A percentile compares a stretch with the other conserved stretches of the same genome.
Evolutionary conservation across 345 rosid genomes (phyloP).

Genomic region (Bruguiera parviflora): DNA sequence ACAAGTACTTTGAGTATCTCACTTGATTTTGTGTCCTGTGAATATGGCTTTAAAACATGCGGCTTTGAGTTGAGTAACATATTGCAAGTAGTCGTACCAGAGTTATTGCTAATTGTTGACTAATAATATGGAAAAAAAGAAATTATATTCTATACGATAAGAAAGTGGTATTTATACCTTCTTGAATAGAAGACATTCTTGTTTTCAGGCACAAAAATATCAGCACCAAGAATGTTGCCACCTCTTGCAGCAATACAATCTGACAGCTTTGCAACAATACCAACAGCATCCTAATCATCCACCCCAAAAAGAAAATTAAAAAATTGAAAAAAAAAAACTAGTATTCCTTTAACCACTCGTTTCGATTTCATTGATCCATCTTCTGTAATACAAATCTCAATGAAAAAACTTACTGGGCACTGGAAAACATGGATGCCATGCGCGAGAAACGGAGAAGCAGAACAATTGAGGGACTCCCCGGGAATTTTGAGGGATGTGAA

Average conservation of each 20-base stretch:
- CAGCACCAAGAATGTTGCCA: conserved; percentile 86
- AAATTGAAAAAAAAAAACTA: not conserved
- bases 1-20: too few relatives aligned
- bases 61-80: too few relatives aligned
- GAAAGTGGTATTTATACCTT: conserved; percentile 40
- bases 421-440: conserved; percentile 92
- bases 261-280: conserved; percentile 84
- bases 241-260: conserved; percentile 93
- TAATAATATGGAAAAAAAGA: too few relatives aligned
- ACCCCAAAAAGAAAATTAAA: not conserved
- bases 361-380: not conserved
- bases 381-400: not conserved
- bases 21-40: too few relatives aligned
- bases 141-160: not conserved
- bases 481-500: conserved; percentile 39
- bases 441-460: conserved; percentile 44
- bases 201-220: conserved; percentile 83
- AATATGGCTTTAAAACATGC: too few relatives aligned
- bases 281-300: conserved; percentile 59
- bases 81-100: too few relatives aligned
- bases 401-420: conserved; percentile 64
- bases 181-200: conserved; percentile 82
- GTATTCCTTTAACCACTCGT: not conserved
- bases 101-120: too few relatives aligned
- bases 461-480: conserved; percentile 43